Evolutionary conservation across 2,329 filamentous ascomycete species (phyloP).

Genomic region (Didymella exigua): DNA sequence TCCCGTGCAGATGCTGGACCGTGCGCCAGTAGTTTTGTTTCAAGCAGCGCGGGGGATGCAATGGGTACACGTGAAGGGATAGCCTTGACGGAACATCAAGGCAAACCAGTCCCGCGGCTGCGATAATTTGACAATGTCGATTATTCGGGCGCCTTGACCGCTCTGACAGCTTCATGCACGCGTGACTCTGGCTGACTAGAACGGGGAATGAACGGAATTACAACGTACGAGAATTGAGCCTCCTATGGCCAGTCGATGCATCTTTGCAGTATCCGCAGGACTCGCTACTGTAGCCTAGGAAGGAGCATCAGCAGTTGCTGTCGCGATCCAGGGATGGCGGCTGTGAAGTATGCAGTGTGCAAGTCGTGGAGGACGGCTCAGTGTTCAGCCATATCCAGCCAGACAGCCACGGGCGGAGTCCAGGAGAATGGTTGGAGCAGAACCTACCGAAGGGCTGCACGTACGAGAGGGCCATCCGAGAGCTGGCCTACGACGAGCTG

Average conservation of each 20-base stretch:
- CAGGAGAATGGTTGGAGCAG: slow-evolving; percentile 47
- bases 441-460: slow-evolving; percentile 50
- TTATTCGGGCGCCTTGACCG: slow-evolving; percentile 11
- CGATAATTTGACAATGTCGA: slow-evolving; percentile 10
- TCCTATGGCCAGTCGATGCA: slow-evolving; percentile 53
- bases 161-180: slow-evolving; percentile 26
- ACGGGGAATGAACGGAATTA: slow-evolving; percentile 20
- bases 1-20: slow-evolving; percentile 16
- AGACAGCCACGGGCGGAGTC: slow-evolving; percentile 45
- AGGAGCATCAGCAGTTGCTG: slow-evolving; percentile 24
- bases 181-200: slow-evolving; percentile 23
- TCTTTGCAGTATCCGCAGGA: slow-evolving; percentile 60
- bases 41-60: slow-evolving; percentile 25
- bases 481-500: slow-evolving; percentile 29
- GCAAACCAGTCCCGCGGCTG: slow-evolving; percentile 13
- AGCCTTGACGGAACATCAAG: slow-evolving; percentile 40
- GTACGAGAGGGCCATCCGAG: slow-evolving; percentile 32
- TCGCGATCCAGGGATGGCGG: slow-evolving; percentile 12
- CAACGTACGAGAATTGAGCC: slow-evolving; percentile 56
- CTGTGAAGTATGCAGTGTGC: slow-evolving; percentile 12
- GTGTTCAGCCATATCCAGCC: slow-evolving; percentile 38
- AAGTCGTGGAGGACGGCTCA: slow-evolving; percentile 5
- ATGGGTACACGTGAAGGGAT: slow-evolving; percentile 28
- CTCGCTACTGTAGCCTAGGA: slow-evolving; percentile 54
- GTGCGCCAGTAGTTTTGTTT: slow-evolving; percentile 13